These are phyloP conservation scores for Stephanodiscus minutulus DNA, from an alignment of 108 stramenopile species.

Conservation along the genomic window DNA sequence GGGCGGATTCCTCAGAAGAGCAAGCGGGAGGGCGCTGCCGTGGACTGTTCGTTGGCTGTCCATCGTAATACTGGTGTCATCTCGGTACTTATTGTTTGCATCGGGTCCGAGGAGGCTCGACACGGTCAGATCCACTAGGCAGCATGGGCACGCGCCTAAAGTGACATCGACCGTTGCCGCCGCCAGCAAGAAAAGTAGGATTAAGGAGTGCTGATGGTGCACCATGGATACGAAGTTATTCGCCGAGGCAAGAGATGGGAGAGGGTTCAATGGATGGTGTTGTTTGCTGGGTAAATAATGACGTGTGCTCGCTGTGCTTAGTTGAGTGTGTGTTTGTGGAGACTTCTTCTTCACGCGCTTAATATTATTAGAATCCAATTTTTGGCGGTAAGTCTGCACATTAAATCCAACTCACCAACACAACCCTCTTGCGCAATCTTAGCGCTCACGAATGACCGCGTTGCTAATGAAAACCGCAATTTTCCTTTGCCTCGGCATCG, in stretches of 20 bases:
- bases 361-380: too few species aligned
- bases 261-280: neutral
- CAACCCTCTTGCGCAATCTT: too few species aligned
- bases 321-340: too few species aligned
- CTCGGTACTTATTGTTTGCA: neutral
- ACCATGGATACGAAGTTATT: neutral
- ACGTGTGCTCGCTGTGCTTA: too few species aligned
- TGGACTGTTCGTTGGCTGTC: neutral
- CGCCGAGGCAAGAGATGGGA: neutral
- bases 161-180: neutral
- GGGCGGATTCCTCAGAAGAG: conserved; percentile 5
- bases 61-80: neutral
- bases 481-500: neutral
- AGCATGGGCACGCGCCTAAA: conserved; percentile 37
- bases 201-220: conserved; percentile 4
- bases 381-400: too few species aligned
- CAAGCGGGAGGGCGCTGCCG: neutral
- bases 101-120: neutral
- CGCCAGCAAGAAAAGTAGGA: conserved; percentile 9
- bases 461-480: conserved; percentile 4
- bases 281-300: too few species aligned
- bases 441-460: neutral
- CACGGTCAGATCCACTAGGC: conserved; percentile 12
- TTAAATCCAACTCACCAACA: too few species aligned
- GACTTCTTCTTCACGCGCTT: too few species aligned